Evolutionary conservation across 345 rosid genomes (phyloP).

Genomic region (Firmiana major): DNA sequence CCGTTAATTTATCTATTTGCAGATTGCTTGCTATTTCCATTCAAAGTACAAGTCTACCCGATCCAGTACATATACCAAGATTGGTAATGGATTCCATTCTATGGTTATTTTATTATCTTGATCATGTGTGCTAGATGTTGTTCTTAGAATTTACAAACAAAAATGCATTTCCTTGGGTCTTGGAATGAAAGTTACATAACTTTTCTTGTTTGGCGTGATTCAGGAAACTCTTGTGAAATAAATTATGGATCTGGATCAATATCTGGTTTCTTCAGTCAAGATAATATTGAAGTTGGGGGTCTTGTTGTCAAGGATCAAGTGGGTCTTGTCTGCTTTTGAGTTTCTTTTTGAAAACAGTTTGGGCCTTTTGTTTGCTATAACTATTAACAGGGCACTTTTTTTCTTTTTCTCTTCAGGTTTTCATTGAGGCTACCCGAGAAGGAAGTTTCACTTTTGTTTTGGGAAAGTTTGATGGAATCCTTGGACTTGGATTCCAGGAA

Average conservation of each 20-base stretch:
- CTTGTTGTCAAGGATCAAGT: slow-evolving; percentile 69
- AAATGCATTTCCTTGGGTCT: no score
- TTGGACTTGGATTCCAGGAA: slow-evolving; percentile 81
- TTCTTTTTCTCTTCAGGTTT: slow-evolving; percentile 35
- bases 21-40: slow-evolving; percentile 81
- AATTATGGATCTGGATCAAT: slow-evolving; percentile 69
- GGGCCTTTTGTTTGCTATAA: background rate
- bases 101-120: background rate
- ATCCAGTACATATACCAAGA: slow-evolving; percentile 57
- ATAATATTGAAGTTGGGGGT: slow-evolving; percentile 61
- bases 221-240: slow-evolving; percentile 59
- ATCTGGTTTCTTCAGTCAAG: slow-evolving; percentile 75
- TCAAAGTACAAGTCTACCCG: slow-evolving; percentile 57
- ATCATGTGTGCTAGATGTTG: background rate
- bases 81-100: slow-evolving; percentile 31
- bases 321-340: slow-evolving; percentile 2
- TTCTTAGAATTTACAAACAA: no score
- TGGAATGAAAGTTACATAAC: no score
- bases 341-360: background rate
- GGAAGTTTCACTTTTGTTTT: slow-evolving; percentile 48
- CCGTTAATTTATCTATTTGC: slow-evolving; percentile 9
- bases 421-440: slow-evolving; percentile 71
- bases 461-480: slow-evolving; percentile 74
- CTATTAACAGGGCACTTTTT: background rate
- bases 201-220: background rate